Percentiles rank a stretch among this genome's conserved stretches.
These are phyloP conservation scores for Talaromyces islandicus DNA, from an alignment of 2,329 filamentous ascomycete genomes.

Conservation along the genomic window DNA sequence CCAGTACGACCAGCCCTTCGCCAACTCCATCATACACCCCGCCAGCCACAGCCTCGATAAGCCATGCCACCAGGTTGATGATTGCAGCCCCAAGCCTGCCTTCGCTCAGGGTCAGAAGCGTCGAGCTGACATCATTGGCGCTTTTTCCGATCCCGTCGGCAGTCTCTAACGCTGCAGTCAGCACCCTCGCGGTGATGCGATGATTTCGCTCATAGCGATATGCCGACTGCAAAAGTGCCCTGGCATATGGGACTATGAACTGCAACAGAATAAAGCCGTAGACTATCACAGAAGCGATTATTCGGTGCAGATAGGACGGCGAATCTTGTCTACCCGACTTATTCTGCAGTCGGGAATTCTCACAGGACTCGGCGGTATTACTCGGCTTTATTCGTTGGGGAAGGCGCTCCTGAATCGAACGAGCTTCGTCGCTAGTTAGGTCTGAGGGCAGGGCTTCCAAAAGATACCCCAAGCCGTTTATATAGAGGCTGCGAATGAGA, in stretches of 20 bases:
- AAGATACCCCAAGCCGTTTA: conserved; percentile 33
- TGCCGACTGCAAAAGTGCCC: conserved; percentile 47
- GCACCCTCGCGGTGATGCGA: conserved; percentile 55
- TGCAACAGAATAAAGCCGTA: conserved; percentile 55
- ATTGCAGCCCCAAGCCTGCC: conserved; percentile 58
- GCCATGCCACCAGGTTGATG: conserved; percentile 53
- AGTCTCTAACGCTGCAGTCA: conserved; percentile 47
- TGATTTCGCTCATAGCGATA: conserved; percentile 62
- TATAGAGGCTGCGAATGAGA: conserved; percentile 29
- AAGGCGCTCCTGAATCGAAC: conserved; percentile 21
- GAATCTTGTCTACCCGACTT: neutral
- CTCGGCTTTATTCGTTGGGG: conserved; percentile 17
- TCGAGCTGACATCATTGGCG: conserved; percentile 47
- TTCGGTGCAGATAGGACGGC: conserved; percentile 52
- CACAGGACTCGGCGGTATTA: neutral
- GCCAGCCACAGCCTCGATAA: conserved; percentile 57
- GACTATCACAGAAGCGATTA: conserved; percentile 52
- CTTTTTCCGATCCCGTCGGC: conserved; percentile 50
- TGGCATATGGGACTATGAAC: conserved; percentile 57
- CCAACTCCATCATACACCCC: conserved; percentile 61
- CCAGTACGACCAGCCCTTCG: conserved; percentile 47
- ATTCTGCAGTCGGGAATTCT: neutral
- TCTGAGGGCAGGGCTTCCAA: conserved; percentile 29
- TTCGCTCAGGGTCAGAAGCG: conserved; percentile 56
- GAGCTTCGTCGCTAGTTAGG: conserved; percentile 23